phyloP scores from a whole-genome alignment of 2,329 filamentous ascomycete species.

The Fonsecaea multimorphosa region DNA sequence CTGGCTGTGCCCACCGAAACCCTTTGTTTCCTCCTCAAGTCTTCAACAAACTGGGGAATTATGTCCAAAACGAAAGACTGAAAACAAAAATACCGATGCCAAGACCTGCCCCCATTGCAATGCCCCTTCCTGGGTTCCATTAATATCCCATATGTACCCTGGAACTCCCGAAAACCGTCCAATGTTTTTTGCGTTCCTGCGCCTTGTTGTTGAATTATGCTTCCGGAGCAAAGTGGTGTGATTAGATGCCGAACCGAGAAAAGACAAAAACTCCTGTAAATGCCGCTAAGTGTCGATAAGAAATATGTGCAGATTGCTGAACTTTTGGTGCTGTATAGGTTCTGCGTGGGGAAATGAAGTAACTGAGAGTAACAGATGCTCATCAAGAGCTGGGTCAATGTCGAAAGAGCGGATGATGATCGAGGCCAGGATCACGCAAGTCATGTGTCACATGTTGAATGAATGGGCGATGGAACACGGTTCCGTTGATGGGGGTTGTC shows the following conservation, averaged over 20 bases:
- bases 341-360: constrained; percentile 62
- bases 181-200: constrained; percentile 18
- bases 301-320: constrained; percentile 23
- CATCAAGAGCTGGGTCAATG: constrained; percentile 24
- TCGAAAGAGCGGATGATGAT: constrained; percentile 19
- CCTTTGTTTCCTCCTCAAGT: not conserved
- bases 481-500: constrained; percentile 3
- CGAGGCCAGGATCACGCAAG: constrained; percentile 24
- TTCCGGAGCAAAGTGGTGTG: constrained; percentile 17
- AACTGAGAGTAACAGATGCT: constrained; percentile 8
- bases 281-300: constrained; percentile 27
- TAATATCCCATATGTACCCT: constrained; percentile 1
- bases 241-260: not conserved
- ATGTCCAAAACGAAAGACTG: constrained; percentile 1
- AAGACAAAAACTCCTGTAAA: constrained; percentile 4
- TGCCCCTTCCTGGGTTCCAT: constrained; percentile 14
- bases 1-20: constrained; percentile 13
- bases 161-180: constrained; percentile 17
- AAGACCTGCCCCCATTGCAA: constrained; percentile 13
- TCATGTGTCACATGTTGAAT: constrained; percentile 5
- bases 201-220: constrained; percentile 5
- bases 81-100: constrained; percentile 1
- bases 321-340: constrained; percentile 48
- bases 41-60: constrained; percentile 6
- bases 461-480: constrained; percentile 17